Conservation (phyloP, 2,329 filamentous ascomycete species). For the Nemania serpens region DNA sequence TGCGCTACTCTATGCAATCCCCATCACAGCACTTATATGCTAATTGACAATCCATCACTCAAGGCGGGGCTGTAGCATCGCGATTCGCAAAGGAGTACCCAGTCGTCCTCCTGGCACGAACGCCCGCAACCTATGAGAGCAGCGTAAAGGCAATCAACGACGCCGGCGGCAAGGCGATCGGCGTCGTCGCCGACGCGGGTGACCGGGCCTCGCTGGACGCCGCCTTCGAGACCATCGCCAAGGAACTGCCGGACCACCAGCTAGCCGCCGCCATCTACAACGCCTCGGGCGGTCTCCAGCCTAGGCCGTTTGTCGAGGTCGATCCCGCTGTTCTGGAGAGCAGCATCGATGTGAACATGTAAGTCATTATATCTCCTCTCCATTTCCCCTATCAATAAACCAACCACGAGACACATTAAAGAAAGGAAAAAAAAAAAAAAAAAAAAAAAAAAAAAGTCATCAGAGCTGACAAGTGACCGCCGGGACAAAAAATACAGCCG, state of each 20-base stretch:
- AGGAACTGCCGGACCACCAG: slow-evolving; percentile 59
- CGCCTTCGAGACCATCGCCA: slow-evolving; percentile 65
- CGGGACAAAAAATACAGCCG: slow-evolving; percentile 42
- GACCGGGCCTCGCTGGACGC: slow-evolving; percentile 47
- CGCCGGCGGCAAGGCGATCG: slow-evolving; percentile 70
- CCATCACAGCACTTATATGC: neutral
- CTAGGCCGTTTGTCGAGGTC: slow-evolving; percentile 63
- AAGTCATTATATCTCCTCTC: neutral
- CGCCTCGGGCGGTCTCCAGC: slow-evolving; percentile 56
- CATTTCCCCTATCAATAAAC: neutral
- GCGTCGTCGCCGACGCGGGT: slow-evolving; percentile 68
- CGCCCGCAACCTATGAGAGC: slow-evolving; percentile 64
- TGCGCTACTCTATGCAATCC: too few relatives aligned
- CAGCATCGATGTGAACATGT: slow-evolving; percentile 55
- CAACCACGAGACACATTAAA: too few relatives aligned
- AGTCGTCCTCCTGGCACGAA: slow-evolving; percentile 73
- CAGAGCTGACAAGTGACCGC: too few relatives aligned
- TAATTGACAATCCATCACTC: neutral
- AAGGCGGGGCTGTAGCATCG: slow-evolving; percentile 55
- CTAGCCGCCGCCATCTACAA: slow-evolving; percentile 74
- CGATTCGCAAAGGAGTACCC: slow-evolving; percentile 69
- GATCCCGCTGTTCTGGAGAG: slow-evolving; percentile 52
- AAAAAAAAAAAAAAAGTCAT: too few relatives aligned
- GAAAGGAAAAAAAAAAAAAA: too few relatives aligned
- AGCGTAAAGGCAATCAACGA: slow-evolving; percentile 71